Base-by-base conservation (phyloP, 2,329 filamentous ascomycete species). In the Colletotrichum eremochloae region DNA sequence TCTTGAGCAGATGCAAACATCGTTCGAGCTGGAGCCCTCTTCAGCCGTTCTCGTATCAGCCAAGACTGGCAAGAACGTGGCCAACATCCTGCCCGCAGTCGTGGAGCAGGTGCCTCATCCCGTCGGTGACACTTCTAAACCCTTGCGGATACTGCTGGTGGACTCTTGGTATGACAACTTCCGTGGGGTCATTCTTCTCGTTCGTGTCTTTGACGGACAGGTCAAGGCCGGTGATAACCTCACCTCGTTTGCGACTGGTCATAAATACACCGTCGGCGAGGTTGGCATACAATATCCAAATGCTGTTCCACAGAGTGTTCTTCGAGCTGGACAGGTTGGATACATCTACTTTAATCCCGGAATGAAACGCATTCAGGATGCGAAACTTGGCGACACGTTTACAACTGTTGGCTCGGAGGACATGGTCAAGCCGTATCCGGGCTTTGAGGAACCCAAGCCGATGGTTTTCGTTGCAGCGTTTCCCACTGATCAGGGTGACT, bases 401-500 rank as follows among this genome's bases (percentile, higher is more conserved):
- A 98, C 96, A 0, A 93, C 89, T 1, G 88, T 95, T 3, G 95
- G 94, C 2, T 90, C 86, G 31, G 94, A 97, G 82, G 89, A 90
- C 71, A 78, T 87, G 0, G 95, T 99, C 2, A 88, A 95, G 80
- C 91, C 94, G 15, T 92, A 95, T 66, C 94, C 95, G 0, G 96
- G 96, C 2, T 99, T 99, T 73, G 96, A 97, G 79, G 96, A 99
- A 81, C 96, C 96, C 1, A 97, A 99, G 81, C 93, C 95, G 7
- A 99, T 99, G 96, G 96, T 99, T 5, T 99, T 99, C 76, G 96
- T 99, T 5, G 95, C 96, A 0, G 96, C 96, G 0, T 99, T 97
- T 77, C 96, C 96, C 0, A 95, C 95, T 0, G 95, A 99, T 78
- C 95, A 97, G 76, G 87, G 91, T 76, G 94, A 97, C 80, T 96